phyloP scores from a whole-genome alignment of 139 green algal species.

The Auxenochlorella pyrenoidosa region DNA sequence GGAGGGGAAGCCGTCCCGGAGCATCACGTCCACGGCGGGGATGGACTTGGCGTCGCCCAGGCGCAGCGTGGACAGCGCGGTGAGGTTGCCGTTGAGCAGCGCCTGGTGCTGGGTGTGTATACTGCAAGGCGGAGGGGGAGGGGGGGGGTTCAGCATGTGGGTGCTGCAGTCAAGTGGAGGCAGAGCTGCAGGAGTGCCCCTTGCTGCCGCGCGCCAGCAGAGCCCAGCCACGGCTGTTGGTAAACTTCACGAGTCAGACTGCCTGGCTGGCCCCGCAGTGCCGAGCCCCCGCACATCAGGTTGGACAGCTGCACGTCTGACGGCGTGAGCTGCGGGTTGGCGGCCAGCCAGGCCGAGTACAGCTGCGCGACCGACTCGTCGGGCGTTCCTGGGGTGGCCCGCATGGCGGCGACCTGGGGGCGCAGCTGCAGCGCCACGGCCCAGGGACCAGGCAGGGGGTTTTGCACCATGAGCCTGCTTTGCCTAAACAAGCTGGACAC shows the following conservation, averaged over 20 bases:
- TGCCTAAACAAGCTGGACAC: no score
- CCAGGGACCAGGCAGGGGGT: background rate
- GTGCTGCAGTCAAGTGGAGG: background rate
- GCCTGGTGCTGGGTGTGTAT: slow-evolving; percentile 51
- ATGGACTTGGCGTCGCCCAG: slow-evolving; percentile 50
- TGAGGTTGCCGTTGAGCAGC: slow-evolving; percentile 51
- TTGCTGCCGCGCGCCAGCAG: no score
- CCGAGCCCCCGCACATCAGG: slow-evolving; percentile 18
- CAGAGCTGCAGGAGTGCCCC: background rate
- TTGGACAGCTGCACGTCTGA: slow-evolving; percentile 9
- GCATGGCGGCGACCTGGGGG: slow-evolving; percentile 19
- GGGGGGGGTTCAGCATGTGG: no score
- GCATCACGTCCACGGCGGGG: slow-evolving; percentile 56
- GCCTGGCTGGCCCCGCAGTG: no score
- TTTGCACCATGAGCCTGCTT: no score
- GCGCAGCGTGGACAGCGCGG: slow-evolving; percentile 30
- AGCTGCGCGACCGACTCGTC: background rate
- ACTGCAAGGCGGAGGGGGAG: background rate
- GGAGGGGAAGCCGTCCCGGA: slow-evolving; percentile 49
- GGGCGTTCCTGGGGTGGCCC: background rate
- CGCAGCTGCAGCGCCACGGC: background rate
- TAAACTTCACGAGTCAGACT: no score
- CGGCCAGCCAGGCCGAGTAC: slow-evolving; percentile 1
- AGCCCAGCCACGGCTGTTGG: no score
- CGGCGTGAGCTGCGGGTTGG: slow-evolving; percentile 18